Evolutionary conservation across 495 filamentous ascomycete genomes (phyloP).

Genomic region (Penicillium goetzii): DNA sequence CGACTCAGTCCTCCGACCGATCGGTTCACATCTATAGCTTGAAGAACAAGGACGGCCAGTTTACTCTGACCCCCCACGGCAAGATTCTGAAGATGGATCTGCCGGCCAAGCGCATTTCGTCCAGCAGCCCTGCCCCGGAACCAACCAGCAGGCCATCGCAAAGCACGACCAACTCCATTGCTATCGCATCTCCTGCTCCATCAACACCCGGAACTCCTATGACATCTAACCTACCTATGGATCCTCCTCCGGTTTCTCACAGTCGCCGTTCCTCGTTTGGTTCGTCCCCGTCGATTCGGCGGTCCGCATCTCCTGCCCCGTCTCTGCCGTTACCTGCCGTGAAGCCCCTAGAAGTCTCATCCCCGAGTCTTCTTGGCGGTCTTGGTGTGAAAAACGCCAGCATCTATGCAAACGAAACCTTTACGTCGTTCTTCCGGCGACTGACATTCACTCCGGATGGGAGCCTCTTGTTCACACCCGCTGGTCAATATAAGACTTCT

Average conservation of each 20-base stretch:
- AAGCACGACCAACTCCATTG: constrained; percentile 58
- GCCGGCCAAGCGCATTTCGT: constrained; percentile 84
- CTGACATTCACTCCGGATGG: constrained; percentile 95
- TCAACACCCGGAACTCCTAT: constrained; percentile 96
- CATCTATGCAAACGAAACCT: constrained; percentile 95
- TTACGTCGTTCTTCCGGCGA: constrained; percentile 95
- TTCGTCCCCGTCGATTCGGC: constrained; percentile 78
- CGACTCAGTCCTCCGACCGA: constrained; percentile 96
- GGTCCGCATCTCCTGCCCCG: constrained; percentile 93
- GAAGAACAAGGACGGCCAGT: constrained; percentile 95
- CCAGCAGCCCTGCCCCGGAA: constrained; percentile 90
- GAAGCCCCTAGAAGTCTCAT: constrained; percentile 90
- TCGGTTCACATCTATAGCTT: constrained; percentile 96
- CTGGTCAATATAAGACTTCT: constrained; percentile 90
- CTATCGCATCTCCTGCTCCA: constrained; percentile 78
- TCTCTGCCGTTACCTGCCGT: constrained; percentile 94
- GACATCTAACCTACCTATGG: constrained; percentile 90
- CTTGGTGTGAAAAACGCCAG: constrained; percentile 79
- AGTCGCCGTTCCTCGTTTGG: constrained; percentile 95
- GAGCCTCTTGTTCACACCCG: constrained; percentile 91
- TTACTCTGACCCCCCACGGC: constrained; percentile 77
- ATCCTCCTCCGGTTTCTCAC: constrained; percentile 89
- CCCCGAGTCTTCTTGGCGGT: constrained; percentile 62
- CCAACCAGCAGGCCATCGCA: constrained; percentile 60
- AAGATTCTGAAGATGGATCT: constrained; percentile 88